phyloP scores from a whole-genome alignment of 2,329 filamentous ascomycete genomes.

The Botrytis aclada region DNA sequence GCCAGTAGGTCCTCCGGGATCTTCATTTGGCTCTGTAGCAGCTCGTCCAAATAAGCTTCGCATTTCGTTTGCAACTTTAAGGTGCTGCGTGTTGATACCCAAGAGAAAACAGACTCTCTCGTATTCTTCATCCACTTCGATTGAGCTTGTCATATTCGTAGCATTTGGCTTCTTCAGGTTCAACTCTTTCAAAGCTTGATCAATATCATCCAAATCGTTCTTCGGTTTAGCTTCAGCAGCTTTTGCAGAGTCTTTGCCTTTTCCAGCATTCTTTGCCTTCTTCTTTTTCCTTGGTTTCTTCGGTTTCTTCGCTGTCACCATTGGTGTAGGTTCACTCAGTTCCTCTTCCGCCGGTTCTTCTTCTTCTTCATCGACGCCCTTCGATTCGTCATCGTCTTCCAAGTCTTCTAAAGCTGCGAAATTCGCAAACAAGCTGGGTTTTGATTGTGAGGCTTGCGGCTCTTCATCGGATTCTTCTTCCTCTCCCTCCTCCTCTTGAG shows the following conservation, averaged over 20 bases:
- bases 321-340: conserved; percentile 35
- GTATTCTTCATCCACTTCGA: conserved; percentile 33
- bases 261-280: conserved; percentile 35
- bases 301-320: conserved; percentile 41
- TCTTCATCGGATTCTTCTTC: conserved; percentile 36
- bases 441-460: conserved; percentile 38
- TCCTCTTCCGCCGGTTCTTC: conserved; percentile 37
- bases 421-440: conserved; percentile 53
- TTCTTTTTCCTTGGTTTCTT: conserved; percentile 56
- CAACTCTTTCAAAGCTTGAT: conserved; percentile 59
- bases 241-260: conserved; percentile 9
- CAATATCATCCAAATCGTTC: conserved; percentile 58
- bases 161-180: conserved; percentile 41
- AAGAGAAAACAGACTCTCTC: conserved; percentile 53
- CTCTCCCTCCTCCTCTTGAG: conserved; percentile 27
- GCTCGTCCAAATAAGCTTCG: conserved; percentile 65
- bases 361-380: conserved; percentile 36
- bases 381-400: conserved; percentile 38
- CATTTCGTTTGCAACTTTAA: conserved; percentile 93
- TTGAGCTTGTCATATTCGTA: conserved; percentile 32
- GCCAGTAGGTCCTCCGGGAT: conserved; percentile 40
- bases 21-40: conserved; percentile 55
- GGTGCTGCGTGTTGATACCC: conserved; percentile 64
- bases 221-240: conserved; percentile 35
- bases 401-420: conserved; percentile 46